Conservation (phyloP, 2,329 filamentous ascomycete genomes). For the Apiospora arundinis region DNA sequence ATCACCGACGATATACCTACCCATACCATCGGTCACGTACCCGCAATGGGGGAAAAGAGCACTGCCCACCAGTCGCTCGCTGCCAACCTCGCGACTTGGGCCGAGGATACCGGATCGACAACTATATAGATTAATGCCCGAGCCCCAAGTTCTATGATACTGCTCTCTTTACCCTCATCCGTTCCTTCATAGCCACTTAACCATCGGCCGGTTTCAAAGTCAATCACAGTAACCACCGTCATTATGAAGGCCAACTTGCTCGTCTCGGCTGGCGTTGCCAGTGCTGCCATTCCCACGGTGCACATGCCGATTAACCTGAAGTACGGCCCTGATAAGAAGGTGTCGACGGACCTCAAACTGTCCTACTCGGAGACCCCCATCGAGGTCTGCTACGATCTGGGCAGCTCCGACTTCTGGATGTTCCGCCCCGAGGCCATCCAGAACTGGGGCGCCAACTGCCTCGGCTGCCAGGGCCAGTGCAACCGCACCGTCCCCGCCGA, state of each 20-base stretch:
- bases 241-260: constrained; percentile 10
- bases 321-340: constrained; percentile 27
- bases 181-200: too few species aligned
- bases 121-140: background rate
- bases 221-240: background rate
- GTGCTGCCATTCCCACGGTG: constrained; percentile 23
- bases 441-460: constrained; percentile 23
- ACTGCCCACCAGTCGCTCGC: background rate
- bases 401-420: constrained; percentile 34
- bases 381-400: constrained; percentile 34
- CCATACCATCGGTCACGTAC: background rate
- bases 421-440: constrained; percentile 27
- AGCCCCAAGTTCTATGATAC: background rate
- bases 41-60: background rate
- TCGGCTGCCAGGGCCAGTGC: constrained; percentile 21
- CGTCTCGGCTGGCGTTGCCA: background rate
- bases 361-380: constrained; percentile 32
- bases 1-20: background rate
- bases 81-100: background rate
- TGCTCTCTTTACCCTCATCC: background rate
- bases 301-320: constrained; percentile 24
- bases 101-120: background rate
- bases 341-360: constrained; percentile 32
- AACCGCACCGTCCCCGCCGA: constrained; percentile 23
- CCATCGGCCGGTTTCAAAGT: background rate